Evolutionary conservation across 495 filamentous ascomycete species (phyloP).

Genomic region (Amphirosellinia nigrospora): DNA sequence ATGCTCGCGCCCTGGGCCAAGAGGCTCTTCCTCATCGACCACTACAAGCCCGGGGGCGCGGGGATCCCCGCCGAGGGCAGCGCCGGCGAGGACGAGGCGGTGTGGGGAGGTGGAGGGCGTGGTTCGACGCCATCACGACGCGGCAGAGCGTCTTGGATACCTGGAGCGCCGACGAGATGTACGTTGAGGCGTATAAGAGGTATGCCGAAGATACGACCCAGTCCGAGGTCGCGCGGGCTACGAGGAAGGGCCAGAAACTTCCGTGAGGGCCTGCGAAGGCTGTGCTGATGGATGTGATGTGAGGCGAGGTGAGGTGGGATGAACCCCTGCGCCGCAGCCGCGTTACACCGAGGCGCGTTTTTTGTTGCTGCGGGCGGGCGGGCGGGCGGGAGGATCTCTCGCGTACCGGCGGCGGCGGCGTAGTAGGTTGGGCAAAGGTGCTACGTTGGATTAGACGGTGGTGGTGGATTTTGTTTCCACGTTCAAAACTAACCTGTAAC

Average conservation of each 20-base stretch:
- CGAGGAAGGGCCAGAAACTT: constrained; percentile 64
- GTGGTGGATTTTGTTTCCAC: not conserved
- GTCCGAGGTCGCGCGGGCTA: constrained; percentile 72
- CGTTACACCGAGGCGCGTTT: not conserved
- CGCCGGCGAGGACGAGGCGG: constrained; percentile 47
- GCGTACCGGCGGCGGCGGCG: not conserved
- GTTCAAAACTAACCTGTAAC: too few species aligned
- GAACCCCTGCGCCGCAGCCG: not conserved
- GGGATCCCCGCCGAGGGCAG: constrained; percentile 54
- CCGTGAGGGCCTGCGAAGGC: constrained; percentile 52
- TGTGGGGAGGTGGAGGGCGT: constrained; percentile 68
- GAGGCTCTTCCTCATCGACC: constrained; percentile 71
- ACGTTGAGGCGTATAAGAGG: constrained; percentile 67
- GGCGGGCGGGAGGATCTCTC: constrained; percentile 1
- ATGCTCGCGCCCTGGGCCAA: constrained; percentile 71
- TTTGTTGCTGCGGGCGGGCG: too few species aligned
- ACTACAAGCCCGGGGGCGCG: constrained; percentile 67
- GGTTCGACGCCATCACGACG: constrained; percentile 60
- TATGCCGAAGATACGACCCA: constrained; percentile 77
- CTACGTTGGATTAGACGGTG: not conserved
- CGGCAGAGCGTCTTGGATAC: constrained; percentile 66
- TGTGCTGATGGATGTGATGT: too few species aligned
- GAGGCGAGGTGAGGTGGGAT: too few species aligned
- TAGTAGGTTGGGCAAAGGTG: not conserved
- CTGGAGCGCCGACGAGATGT: constrained; percentile 66